Evolutionary conservation across 345 rosid genomes (phyloP), one percentile per base, ranked within the genome.

Genomic region (Laguncularia racemosa): DNA sequence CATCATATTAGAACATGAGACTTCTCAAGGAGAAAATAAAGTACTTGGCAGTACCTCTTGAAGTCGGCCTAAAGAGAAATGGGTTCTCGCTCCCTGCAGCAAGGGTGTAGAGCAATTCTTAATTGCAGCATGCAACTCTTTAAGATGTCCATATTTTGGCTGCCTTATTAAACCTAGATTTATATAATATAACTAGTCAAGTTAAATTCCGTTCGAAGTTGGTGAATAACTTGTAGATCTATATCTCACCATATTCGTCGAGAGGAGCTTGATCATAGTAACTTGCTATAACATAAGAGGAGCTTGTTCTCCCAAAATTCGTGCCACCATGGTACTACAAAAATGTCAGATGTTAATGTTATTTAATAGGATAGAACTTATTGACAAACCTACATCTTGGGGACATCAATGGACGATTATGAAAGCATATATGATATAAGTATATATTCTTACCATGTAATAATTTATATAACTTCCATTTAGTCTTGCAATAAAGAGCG

Each of bases 301-400:
- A 59, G 1, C 85, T 75, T 23, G 86, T 76, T 61, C 97, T 81
- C 56, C 98, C 98, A 52, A 92, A 86, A 78, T 86, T 92, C 2
- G 98, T 92, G 64, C 98, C 98, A 9, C 98, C 98, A 44, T 92
- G 98, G 62, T 84, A 92, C 98, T 92, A 48, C 13, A 55, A 43
- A 3, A 16, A 4, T 19, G 53, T 20, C 48, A 43, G 20, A 7
- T 16, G 26, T 51, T 20, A 60, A 23, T 16, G 14, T 2, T 17
- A 17, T 18, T 54, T 13, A 28, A 3, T 26, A 12, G 16, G 19
- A 20, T 12, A 23, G 13, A 49, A 2, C 4, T 33, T 33, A 33
- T 7, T 9, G 11, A 33, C 11, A 33, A 33, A 33, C 11, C 9
- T 33, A 33, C 40, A 33, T 44, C 23, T 18, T 49, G n/a, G 46